Evolutionary conservation across 257 asterid genomes (phyloP), one percentile per base, ranked within the genome.

Genomic region (Ocimum tenuiflorum): DNA sequence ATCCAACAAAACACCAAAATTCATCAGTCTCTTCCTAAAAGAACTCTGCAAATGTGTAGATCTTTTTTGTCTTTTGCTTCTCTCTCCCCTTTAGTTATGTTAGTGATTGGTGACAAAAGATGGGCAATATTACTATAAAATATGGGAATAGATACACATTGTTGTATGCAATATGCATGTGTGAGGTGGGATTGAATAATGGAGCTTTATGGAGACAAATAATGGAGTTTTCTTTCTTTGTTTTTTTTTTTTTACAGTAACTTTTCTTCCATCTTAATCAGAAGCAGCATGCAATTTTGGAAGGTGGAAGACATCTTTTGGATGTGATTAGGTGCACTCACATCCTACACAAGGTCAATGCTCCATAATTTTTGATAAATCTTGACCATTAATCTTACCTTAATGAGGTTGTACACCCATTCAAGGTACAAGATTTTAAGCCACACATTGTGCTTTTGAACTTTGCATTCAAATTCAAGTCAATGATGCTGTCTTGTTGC

Each of bases 201-300:
- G 72, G 69, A 60, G 66, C 71, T 70, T 75, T 76, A 59, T 47
- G 65, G 51, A 58, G 73, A 55, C 79, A 71, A 70, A 71, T 74
- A 74, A 70, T 78, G 74, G 80, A 67, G 73, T 60, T 62, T n/a
- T n/a, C n/a, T n/a, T n/a, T n/a, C n/a, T n/a, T n/a, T n/a, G n/a
- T n/a, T n/a, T n/a, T n/a, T n/a, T 54, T 61, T 61, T 45, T 58
- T 66, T 78, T 46, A 33, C 71, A 31, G 68, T 35, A 56, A 73
- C 24, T 39, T 50, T 43, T 33, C 48, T 35, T 50, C 65, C 53
- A 52, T 52, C 72, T 27, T 45, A 71, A 50, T 47, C 56, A 60
- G 71, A 58, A 65, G 60, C 20, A 70, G 78, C 81, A 76, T 75
- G 84, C 79, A 76, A 29, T 68, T 73, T 49, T 54, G 63, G 68